Percentiles rank a stretch among this genome's conserved stretches.
These are phyloP conservation scores for Penicillium egyptiacum DNA, from an alignment of 495 filamentous ascomycete genomes.

Conservation along the genomic window DNA sequence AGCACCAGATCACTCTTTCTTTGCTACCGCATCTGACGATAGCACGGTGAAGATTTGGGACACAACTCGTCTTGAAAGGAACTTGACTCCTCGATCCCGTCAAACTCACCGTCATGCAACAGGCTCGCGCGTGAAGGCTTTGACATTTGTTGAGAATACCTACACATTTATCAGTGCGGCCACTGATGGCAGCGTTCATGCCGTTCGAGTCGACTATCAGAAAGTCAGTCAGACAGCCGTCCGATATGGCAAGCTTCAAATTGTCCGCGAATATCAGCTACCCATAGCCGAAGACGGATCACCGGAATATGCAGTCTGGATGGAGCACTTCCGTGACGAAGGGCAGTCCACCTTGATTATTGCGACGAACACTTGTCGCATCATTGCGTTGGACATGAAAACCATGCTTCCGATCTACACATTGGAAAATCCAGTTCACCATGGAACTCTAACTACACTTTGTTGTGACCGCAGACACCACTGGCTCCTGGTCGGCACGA, in stretches of 20 bases:
- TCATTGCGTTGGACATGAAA: conserved; percentile 83
- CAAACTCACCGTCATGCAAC: conserved; percentile 76
- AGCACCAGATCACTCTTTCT: conserved; percentile 91
- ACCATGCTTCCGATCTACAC: conserved; percentile 80
- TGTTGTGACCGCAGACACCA: conserved; percentile 78
- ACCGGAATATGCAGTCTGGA: conserved; percentile 79
- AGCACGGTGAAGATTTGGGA: conserved; percentile 94
- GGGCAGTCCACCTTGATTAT: conserved; percentile 76
- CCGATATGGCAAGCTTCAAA: conserved; percentile 74
- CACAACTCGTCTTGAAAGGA: conserved; percentile 81
- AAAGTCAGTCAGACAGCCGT: conserved; percentile 52
- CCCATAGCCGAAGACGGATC: conserved; percentile 42
- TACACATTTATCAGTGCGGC: conserved; percentile 89
- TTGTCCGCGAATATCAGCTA: conserved; percentile 79
- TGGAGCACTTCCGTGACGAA: conserved; percentile 87
- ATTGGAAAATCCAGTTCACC: conserved; percentile 86
- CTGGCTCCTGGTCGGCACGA: conserved; percentile 90
- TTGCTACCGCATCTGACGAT: conserved; percentile 91
- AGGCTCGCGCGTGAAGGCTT: conserved; percentile 69
- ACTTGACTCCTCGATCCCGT: conserved; percentile 81
- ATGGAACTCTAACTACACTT: conserved; percentile 92
- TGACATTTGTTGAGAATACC: conserved; percentile 92
- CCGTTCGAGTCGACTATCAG: conserved; percentile 80
- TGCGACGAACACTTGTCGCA: conserved; percentile 79
- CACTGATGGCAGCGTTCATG: conserved; percentile 85